A percentile compares a stretch with the other conserved stretches of the same genome.
Evolutionary conservation across 2,329 filamentous ascomycete genomes (phyloP).

Genomic region (Colletotrichum paranaense): DNA sequence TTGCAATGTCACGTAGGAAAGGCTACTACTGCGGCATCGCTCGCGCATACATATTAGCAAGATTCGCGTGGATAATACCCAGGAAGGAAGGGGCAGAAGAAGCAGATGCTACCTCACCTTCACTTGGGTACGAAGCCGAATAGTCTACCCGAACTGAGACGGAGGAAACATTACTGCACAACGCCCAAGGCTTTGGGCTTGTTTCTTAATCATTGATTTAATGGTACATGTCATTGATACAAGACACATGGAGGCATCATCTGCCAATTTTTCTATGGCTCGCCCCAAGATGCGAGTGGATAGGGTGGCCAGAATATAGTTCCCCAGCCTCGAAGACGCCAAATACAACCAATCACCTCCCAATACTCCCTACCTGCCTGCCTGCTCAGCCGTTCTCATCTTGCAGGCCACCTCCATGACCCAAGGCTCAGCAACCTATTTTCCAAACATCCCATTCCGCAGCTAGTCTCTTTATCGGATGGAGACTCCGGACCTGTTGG

Average conservation of each 20-base stretch:
- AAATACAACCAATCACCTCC: slow-evolving; percentile 14
- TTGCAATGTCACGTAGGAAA: neutral
- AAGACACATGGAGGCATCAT: slow-evolving; percentile 8
- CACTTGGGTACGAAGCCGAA: neutral
- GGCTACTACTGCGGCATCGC: neutral
- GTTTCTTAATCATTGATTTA: neutral
- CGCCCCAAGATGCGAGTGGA: neutral
- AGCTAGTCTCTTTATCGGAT: slow-evolving; percentile 63
- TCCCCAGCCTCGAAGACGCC: slow-evolving; percentile 23
- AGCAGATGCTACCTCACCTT: neutral
- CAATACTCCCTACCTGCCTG: neutral
- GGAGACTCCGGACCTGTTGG: slow-evolving; percentile 80
- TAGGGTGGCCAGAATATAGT: neutral
- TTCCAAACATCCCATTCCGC: neutral
- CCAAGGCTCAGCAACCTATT: neutral
- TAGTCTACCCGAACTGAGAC: neutral
- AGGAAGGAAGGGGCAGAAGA: neutral
- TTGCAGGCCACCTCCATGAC: neutral
- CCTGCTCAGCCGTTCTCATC: neutral
- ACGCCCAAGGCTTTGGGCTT: neutral
- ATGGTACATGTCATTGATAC: slow-evolving; percentile 30
- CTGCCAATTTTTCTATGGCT: slow-evolving; percentile 11
- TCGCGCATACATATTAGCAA: neutral
- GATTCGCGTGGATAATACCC: neutral
- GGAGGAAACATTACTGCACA: neutral